A percentile compares a stretch with the other conserved stretches of the same genome.
These are phyloP conservation scores for Akanthomyces lecanii DNA, from an alignment of 2,329 filamentous ascomycete species.

Conservation along the genomic window DNA sequence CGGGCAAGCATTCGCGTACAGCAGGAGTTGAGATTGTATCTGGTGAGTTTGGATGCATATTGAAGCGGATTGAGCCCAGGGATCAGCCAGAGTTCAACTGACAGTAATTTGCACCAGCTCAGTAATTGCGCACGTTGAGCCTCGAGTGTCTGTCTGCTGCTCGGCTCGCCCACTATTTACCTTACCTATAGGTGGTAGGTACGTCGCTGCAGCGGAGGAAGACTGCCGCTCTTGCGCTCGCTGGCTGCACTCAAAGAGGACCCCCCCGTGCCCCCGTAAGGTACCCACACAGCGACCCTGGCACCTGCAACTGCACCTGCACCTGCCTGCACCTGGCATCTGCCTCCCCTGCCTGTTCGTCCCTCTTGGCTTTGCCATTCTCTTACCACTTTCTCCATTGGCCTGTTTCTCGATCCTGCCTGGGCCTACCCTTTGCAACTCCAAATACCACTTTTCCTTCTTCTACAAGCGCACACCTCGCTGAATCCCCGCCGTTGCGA, in stretches of 20 bases:
- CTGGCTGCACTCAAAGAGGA: background rate
- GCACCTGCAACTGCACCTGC: background rate
- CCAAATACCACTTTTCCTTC: background rate
- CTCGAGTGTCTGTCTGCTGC: too few species aligned
- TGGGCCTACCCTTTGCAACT: background rate
- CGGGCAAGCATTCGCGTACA: background rate
- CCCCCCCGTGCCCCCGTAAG: background rate
- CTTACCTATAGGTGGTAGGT: too few species aligned
- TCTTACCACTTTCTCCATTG: constrained; percentile 1
- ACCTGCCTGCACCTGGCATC: background rate
- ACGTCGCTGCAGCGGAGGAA: too few species aligned
- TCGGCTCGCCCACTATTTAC: too few species aligned
- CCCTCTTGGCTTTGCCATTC: constrained; percentile 9
- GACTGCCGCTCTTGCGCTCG: too few species aligned
- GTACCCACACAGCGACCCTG: background rate
- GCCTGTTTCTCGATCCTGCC: constrained; percentile 1
- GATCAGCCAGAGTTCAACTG: too few species aligned
- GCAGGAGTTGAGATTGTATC: background rate
- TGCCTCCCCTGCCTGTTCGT: background rate
- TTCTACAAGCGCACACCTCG: background rate
- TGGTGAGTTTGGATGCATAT: too few species aligned
- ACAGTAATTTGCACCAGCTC: too few species aligned
- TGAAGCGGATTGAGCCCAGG: too few species aligned
- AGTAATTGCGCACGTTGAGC: too few species aligned
- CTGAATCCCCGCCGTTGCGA: background rate